phyloP scores from a whole-genome alignment of 495 filamentous ascomycete species.

The Xylaria intraflava region DNA sequence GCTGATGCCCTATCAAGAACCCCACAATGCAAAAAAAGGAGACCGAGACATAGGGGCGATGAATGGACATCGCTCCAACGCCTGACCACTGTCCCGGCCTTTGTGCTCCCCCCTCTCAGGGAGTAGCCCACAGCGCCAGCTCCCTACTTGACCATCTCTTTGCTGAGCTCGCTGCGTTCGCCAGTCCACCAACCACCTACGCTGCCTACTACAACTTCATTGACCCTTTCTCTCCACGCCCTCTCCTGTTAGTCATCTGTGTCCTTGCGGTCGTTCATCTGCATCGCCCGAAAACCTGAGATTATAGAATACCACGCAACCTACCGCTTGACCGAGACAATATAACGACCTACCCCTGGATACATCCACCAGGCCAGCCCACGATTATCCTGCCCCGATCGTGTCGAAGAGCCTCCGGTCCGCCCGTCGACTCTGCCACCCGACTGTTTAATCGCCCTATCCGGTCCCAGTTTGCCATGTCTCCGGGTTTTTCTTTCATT shows the following conservation, averaged over 20 bases:
- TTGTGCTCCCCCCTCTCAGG: neutral
- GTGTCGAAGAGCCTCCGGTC: conserved; percentile 1
- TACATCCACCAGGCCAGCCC: neutral
- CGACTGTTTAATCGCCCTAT: neutral
- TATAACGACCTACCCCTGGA: neutral
- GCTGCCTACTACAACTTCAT: conserved; percentile 2
- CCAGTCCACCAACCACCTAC: neutral
- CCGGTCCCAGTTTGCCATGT: conserved; percentile 1
- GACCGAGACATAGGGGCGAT: conserved; percentile 5
- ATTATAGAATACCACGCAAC: neutral
- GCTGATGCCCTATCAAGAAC: neutral
- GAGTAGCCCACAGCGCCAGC: neutral
- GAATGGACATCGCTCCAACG: neutral
- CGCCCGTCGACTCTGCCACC: neutral
- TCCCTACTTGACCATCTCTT: too few relatives aligned
- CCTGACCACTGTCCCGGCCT: neutral
- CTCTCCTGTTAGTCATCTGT: neutral
- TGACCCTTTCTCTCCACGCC: neutral
- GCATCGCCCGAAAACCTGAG: neutral
- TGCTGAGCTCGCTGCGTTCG: too few relatives aligned
- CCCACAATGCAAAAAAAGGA: conserved; percentile 13
- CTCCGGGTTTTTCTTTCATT: neutral
- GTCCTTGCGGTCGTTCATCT: neutral
- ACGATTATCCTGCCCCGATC: neutral
- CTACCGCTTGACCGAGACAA: neutral